phyloP scores from a whole-genome alignment of 164 flowering plant species.

The Saururus chinensis region DNA sequence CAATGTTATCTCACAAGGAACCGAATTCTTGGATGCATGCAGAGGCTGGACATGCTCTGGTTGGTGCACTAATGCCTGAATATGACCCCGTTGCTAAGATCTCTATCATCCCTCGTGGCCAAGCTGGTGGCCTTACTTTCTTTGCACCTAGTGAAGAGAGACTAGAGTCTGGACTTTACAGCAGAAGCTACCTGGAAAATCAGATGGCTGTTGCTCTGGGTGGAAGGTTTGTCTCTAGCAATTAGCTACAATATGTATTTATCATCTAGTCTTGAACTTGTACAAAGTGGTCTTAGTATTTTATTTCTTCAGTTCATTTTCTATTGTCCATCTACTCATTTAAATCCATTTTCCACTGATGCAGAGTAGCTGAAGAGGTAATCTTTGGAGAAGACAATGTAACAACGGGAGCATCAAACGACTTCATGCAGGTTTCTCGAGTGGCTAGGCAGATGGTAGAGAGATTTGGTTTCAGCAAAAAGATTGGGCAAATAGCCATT shows the following conservation, averaged over 20 bases:
- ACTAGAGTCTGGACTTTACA: conserved; percentile 92
- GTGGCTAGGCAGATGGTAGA: conserved; percentile 98
- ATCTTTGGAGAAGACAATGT: conserved; percentile 85
- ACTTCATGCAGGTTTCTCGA: conserved; percentile 94
- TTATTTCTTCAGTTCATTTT: neutral
- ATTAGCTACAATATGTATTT: neutral
- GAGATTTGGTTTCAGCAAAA: conserved; percentile 95
- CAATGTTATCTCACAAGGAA: neutral
- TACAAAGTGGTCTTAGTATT: neutral
- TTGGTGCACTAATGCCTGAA: conserved; percentile 96
- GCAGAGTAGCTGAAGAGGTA: conserved; percentile 94
- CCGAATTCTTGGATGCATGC: conserved; percentile 13
- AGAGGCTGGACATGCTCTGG: conserved; percentile 99
- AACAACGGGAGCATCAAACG: conserved; percentile 95
- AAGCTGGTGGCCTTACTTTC: conserved; percentile 95
- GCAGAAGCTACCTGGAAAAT: conserved; percentile 93
- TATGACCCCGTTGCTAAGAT: conserved; percentile 96
- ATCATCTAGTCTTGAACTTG: too few relatives aligned
- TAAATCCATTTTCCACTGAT: conserved; percentile 1
- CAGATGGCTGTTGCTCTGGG: conserved; percentile 99
- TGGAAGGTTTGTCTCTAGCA: conserved; percentile 51
- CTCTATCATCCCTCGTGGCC: conserved; percentile 97
- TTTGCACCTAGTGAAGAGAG: conserved; percentile 97
- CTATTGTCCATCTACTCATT: neutral
- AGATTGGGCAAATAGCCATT: conserved; percentile 95